Conservation (phyloP, 768 basidiomycete genomes). For the Leccinum aurantiacum region DNA sequence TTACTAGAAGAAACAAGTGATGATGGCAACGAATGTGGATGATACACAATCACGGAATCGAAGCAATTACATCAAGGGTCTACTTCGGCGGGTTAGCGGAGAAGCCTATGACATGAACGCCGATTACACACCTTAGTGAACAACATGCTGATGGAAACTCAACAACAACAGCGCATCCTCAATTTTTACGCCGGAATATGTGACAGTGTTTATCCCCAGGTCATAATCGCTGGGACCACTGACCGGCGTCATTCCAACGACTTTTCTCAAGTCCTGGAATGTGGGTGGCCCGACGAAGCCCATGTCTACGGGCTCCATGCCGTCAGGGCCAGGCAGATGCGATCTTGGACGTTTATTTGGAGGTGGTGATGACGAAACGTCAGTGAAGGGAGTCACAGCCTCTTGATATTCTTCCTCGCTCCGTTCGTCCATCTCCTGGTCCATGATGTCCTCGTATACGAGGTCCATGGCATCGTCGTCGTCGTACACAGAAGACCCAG, state of each 20-base stretch:
- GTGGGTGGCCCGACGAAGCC: constrained; percentile 41
- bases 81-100: constrained; percentile 17
- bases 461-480: constrained; percentile 52
- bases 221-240: constrained; percentile 26
- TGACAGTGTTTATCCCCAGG: constrained; percentile 28
- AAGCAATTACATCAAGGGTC: constrained; percentile 15
- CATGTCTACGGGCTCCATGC: constrained; percentile 33
- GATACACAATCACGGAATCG: constrained; percentile 22
- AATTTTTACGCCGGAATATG: constrained; percentile 56
- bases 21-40: constrained; percentile 12
- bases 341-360: constrained; percentile 33
- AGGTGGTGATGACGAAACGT: constrained; percentile 42
- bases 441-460: constrained; percentile 42
- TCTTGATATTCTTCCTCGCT: constrained; percentile 77
- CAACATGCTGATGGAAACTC: constrained; percentile 68
- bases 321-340: constrained; percentile 32
- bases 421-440: constrained; percentile 48
- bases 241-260: constrained; percentile 25
- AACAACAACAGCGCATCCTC: constrained; percentile 76
- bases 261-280: constrained; percentile 52
- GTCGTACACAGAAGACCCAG: constrained; percentile 50
- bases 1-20: constrained; percentile 12
- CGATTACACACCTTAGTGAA: constrained; percentile 41
- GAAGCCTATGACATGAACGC: neutral
- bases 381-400: constrained; percentile 70